These are phyloP conservation scores for Trichoderma reesei DNA, from an alignment of 495 filamentous ascomycete species.

Conservation along the genomic window DNA sequence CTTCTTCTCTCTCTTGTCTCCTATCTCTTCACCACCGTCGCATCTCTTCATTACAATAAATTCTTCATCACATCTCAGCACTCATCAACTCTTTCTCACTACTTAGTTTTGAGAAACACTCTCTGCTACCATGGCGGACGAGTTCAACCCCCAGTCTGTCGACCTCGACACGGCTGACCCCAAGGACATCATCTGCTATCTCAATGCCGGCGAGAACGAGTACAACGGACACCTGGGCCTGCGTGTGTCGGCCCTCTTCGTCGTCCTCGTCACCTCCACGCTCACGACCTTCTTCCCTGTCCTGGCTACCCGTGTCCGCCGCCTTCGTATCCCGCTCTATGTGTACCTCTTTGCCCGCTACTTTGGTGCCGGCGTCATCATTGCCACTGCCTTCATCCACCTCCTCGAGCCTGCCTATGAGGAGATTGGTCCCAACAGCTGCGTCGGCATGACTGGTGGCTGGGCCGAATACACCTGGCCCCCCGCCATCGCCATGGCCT, in stretches of 20 bases:
- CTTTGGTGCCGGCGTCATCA: constrained; percentile 65
- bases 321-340: constrained; percentile 11
- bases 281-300: neutral
- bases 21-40: neutral
- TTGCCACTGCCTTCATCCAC: constrained; percentile 64
- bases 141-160: constrained; percentile 17
- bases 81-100: neutral
- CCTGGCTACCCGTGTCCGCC: neutral
- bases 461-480: constrained; percentile 12
- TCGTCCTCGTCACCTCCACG: constrained; percentile 40
- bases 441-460: neutral
- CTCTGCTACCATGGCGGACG: constrained; percentile 7
- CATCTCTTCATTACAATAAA: neutral
- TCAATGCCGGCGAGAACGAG: constrained; percentile 18
- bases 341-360: constrained; percentile 32
- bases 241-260: constrained; percentile 52
- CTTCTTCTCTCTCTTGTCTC: neutral
- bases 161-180: constrained; percentile 16
- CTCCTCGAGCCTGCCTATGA: constrained; percentile 22
- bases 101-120: neutral
- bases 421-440: neutral
- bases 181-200: constrained; percentile 18
- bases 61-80: too few relatives aligned
- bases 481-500: constrained; percentile 28
- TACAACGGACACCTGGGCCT: constrained; percentile 46